Percentiles rank a stretch among this genome's conserved stretches.
Conservation (phyloP, 805 yeast species). For the Wickerhamomyces sydowiorum region DNA sequence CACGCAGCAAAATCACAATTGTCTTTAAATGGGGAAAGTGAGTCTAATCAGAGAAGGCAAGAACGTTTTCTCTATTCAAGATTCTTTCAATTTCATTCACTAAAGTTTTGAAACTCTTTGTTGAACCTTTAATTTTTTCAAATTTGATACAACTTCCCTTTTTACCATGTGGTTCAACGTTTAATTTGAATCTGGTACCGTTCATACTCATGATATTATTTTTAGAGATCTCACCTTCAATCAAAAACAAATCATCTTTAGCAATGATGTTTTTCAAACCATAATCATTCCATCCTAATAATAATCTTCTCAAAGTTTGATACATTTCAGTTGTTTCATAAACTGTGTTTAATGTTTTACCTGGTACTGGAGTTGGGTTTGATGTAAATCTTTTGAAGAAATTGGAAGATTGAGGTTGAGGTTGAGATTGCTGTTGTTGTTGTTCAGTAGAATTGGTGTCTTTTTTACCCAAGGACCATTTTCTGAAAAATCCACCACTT, state of each 20-base stretch:
- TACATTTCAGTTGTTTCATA: slow-evolving; percentile 46
- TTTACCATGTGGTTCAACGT: slow-evolving; percentile 37
- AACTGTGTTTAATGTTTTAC: slow-evolving; percentile 25
- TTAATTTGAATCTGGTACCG: slow-evolving; percentile 58
- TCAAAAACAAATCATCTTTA: slow-evolving; percentile 34
- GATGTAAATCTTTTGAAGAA: slow-evolving; percentile 29
- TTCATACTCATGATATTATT: slow-evolving; percentile 57
- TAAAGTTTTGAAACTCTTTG: slow-evolving; percentile 53
- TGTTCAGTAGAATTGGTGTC: slow-evolving; percentile 15
- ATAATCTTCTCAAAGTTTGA: slow-evolving; percentile 55
- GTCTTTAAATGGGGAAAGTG: too few relatives aligned
- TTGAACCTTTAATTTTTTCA: slow-evolving; percentile 60
- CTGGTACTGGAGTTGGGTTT: slow-evolving; percentile 8
- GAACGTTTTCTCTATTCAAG: slow-evolving; percentile 57
- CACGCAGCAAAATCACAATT: too few relatives aligned
- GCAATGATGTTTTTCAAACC: slow-evolving; percentile 55
- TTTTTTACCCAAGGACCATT: slow-evolving; percentile 20
- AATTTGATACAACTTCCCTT: slow-evolving; percentile 51
- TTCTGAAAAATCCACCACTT: slow-evolving; percentile 22
- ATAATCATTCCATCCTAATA: slow-evolving; percentile 64
- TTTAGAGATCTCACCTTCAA: slow-evolving; percentile 60
- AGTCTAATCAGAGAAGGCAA: slow-evolving; percentile 28
- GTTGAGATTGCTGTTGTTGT: slow-evolving; percentile 15
- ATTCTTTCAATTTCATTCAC: slow-evolving; percentile 61
- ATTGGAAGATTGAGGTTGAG: slow-evolving; percentile 7